phyloP scores from a whole-genome alignment of 345 rosid species.

The Murraya paniculata region DNA sequence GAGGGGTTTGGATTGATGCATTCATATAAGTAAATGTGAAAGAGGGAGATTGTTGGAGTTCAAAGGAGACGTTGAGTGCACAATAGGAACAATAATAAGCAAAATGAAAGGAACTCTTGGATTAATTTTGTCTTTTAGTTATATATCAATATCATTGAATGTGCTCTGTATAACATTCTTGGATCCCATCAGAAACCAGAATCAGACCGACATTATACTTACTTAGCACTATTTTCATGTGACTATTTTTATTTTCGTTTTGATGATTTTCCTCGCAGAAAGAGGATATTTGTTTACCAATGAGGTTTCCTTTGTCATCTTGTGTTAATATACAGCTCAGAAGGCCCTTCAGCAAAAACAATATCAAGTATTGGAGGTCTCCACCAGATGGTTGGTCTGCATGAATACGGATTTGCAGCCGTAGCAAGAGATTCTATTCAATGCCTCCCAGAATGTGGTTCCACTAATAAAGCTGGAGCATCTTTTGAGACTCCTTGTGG shows the following conservation, averaged over 20 bases:
- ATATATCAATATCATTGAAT: not conserved
- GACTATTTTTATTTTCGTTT: not conserved
- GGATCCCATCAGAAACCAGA: not conserved
- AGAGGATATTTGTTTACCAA: not conserved
- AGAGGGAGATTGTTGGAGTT: not conserved
- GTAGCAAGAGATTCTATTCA: slow-evolving; percentile 66
- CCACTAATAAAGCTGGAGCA: slow-evolving; percentile 56
- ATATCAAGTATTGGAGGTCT: slow-evolving; percentile 63
- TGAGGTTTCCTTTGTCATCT: not conserved
- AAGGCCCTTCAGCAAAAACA: slow-evolving; percentile 41
- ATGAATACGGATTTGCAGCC: slow-evolving; percentile 47
- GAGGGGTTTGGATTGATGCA: not conserved
- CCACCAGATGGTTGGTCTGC: slow-evolving; percentile 52
- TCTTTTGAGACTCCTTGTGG: slow-evolving; percentile 75
- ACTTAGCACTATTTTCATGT: not conserved
- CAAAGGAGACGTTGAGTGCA: not conserved
- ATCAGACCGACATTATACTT: not conserved
- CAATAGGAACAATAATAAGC: not conserved
- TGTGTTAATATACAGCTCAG: slow-evolving; percentile 39
- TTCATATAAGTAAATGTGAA: not conserved
- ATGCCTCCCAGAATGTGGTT: slow-evolving; percentile 53
- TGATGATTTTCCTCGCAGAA: not conserved
- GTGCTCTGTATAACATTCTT: not conserved
- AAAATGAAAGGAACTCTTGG: not conserved
- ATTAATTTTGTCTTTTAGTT: not conserved